phyloP scores from a whole-genome alignment of 2,329 filamentous ascomycete species.

The Cladosporium sp. region DNA sequence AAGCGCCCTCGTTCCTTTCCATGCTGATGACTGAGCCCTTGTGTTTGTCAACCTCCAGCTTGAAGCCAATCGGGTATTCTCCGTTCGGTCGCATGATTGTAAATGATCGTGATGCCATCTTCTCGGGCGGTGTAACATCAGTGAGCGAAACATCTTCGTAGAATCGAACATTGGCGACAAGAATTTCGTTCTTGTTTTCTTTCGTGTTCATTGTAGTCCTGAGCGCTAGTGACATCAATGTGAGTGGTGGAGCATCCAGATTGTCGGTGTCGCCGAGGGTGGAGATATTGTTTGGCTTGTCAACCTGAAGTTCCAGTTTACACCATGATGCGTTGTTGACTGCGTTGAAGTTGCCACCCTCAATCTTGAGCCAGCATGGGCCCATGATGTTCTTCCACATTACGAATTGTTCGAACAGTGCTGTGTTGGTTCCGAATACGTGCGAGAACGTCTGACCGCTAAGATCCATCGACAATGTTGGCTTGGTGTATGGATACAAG shows the following conservation, averaged over 20 bases:
- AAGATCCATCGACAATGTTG: slow-evolving; percentile 66
- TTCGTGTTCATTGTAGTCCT: slow-evolving; percentile 85
- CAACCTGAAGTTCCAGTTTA: slow-evolving; percentile 85
- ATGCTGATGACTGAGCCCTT: slow-evolving; percentile 71
- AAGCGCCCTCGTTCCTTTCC: slow-evolving; percentile 78
- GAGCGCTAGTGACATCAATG: slow-evolving; percentile 91
- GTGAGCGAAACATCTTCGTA: slow-evolving; percentile 87
- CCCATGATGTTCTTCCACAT: slow-evolving; percentile 99
- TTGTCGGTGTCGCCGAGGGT: slow-evolving; percentile 75
- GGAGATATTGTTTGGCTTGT: slow-evolving; percentile 73
- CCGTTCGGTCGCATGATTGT: slow-evolving; percentile 84
- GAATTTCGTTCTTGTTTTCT: slow-evolving; percentile 94
- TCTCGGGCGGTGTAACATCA: slow-evolving; percentile 85
- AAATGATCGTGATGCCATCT: slow-evolving; percentile 85
- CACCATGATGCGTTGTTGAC: slow-evolving; percentile 95
- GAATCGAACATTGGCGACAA: slow-evolving; percentile 85
- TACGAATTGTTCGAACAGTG: slow-evolving; percentile 96
- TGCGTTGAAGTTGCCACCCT: slow-evolving; percentile 77
- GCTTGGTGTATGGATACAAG: slow-evolving; percentile 91
- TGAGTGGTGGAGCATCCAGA: slow-evolving; percentile 80
- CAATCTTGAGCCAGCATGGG: slow-evolving; percentile 92
- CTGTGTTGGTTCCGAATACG: slow-evolving; percentile 90
- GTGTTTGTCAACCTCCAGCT: slow-evolving; percentile 71
- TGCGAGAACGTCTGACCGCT: slow-evolving; percentile 89
- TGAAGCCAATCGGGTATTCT: slow-evolving; percentile 83